A percentile compares a stretch with the other conserved stretches of the same genome.
These are phyloP conservation scores for Talaromyces sp. DNA, from an alignment of 2,329 filamentous ascomycete genomes.

Conservation along the genomic window DNA sequence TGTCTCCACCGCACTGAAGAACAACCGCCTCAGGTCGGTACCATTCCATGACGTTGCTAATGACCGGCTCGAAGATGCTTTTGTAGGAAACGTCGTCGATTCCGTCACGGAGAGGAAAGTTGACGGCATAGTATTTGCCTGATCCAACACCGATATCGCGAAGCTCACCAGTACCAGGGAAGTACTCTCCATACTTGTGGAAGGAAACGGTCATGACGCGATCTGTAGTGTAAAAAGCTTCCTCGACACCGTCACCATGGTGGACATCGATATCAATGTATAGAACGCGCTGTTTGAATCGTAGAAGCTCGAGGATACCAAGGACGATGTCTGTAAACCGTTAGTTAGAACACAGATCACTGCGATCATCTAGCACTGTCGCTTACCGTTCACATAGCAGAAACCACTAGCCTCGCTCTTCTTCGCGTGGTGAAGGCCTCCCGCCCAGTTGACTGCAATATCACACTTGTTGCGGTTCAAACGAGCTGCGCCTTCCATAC, in stretches of 20 bases:
- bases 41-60: slow-evolving; percentile 67
- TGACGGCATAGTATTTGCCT: slow-evolving; percentile 67
- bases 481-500: slow-evolving; percentile 69
- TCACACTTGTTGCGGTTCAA: slow-evolving; percentile 68
- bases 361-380: neutral
- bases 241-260: slow-evolving; percentile 68
- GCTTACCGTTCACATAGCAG: slow-evolving; percentile 85
- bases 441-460: slow-evolving; percentile 80
- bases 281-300: slow-evolving; percentile 63
- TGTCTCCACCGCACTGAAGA: slow-evolving; percentile 68
- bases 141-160: slow-evolving; percentile 66
- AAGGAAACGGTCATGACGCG: slow-evolving; percentile 71
- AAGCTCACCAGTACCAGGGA: slow-evolving; percentile 67
- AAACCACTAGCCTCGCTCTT: slow-evolving; percentile 93
- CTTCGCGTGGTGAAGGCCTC: slow-evolving; percentile 94
- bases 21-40: slow-evolving; percentile 67
- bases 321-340: slow-evolving; percentile 59
- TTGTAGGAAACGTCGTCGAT: slow-evolving; percentile 68
- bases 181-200: slow-evolving; percentile 72
- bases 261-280: slow-evolving; percentile 69
- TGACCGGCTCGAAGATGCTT: slow-evolving; percentile 66
- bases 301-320: slow-evolving; percentile 63
- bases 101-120: slow-evolving; percentile 67
- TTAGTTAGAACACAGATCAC: slow-evolving; percentile 21
- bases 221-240: slow-evolving; percentile 70